Conservation (phyloP, 257 asterid species). For the Nicotiana tabacum region DNA sequence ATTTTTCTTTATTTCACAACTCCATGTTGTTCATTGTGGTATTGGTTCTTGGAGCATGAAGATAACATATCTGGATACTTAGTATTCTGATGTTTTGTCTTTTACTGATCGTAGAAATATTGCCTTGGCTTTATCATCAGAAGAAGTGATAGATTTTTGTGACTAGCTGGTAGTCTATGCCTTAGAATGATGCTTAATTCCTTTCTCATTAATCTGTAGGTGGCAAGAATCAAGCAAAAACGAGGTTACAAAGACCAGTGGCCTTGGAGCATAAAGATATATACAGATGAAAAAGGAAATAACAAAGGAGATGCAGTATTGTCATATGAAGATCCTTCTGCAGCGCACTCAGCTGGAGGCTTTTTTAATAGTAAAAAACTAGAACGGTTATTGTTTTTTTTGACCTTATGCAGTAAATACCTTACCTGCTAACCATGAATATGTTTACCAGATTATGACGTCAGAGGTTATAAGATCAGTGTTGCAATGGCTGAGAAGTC, state of each 20-base stretch:
- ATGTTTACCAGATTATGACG: slow-evolving; percentile 47
- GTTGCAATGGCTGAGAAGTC: slow-evolving; percentile 98
- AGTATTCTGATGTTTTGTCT: neutral
- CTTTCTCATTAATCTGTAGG: slow-evolving; percentile 30
- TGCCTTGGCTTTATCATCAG: neutral
- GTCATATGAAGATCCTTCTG: slow-evolving; percentile 95
- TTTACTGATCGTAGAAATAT: neutral
- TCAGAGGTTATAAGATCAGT: slow-evolving; percentile 73
- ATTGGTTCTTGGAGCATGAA: neutral
- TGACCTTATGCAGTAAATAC: neutral
- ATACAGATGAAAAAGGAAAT: slow-evolving; percentile 88
- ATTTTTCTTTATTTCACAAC: neutral
- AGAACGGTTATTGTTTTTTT: neutral
- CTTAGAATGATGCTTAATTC: neutral
- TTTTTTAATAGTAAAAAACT: slow-evolving; percentile 68
- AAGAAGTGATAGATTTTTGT: neutral
- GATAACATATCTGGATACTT: neutral
- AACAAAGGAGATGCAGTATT: slow-evolving; percentile 95
- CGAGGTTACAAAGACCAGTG: slow-evolving; percentile 97
- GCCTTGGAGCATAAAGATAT: slow-evolving; percentile 95
- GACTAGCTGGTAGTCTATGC: neutral
- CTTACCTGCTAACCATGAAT: neutral
- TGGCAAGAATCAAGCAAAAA: slow-evolving; percentile 94
- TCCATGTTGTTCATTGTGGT: neutral
- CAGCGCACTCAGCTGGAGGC: slow-evolving; percentile 97